Conservation (phyloP, 345 rosid species). For the Ricinus communis region DNA sequence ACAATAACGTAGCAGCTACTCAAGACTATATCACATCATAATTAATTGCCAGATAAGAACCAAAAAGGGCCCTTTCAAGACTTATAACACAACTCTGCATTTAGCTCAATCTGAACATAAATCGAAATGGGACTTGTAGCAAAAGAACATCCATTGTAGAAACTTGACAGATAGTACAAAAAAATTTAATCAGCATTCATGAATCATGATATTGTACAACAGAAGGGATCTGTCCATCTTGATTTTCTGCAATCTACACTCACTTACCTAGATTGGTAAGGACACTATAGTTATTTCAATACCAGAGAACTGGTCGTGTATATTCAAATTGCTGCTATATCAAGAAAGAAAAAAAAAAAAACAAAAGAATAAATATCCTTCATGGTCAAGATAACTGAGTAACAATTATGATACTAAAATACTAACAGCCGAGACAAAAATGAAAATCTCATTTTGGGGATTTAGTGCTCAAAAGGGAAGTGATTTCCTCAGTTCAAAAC, state of each 20-base stretch:
- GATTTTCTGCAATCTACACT: not conserved
- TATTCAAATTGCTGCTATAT: not conserved
- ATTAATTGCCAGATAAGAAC: too few species aligned
- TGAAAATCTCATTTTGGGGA: not conserved
- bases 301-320: not conserved
- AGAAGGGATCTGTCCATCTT: not conserved
- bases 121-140: not conserved
- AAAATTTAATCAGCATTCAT: not conserved
- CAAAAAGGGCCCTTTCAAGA: too few species aligned
- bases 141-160: too few species aligned
- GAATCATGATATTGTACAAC: not conserved
- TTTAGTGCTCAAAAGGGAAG: not conserved
- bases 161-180: too few species aligned
- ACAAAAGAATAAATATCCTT: not conserved
- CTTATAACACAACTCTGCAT: too few species aligned
- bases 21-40: too few species aligned
- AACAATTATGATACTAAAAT: not conserved
- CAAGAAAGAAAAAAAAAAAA: not conserved
- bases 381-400: not conserved
- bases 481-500: conserved; percentile 5
- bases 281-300: not conserved
- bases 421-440: not conserved
- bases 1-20: not conserved
- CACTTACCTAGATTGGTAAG: not conserved
- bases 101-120: too few species aligned